Conservation (phyloP, 2,329 filamentous ascomycete genomes). For the Cordyceps cateniannulata region DNA sequence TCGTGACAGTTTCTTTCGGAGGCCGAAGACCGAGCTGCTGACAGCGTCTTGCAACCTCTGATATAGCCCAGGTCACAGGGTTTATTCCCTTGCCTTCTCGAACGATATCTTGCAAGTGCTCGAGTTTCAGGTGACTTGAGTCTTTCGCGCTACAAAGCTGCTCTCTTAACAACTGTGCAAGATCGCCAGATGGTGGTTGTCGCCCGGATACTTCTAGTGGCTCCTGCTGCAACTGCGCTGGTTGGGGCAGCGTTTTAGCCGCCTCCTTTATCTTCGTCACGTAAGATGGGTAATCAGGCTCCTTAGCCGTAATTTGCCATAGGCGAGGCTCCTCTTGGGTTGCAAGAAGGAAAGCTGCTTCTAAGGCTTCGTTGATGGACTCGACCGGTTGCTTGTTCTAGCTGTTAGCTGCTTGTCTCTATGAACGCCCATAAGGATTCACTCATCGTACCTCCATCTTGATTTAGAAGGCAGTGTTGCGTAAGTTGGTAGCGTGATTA, state of each 20-base stretch:
- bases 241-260: not conserved
- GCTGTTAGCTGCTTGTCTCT: not conserved
- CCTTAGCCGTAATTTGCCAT: not conserved
- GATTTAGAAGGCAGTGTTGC: not conserved
- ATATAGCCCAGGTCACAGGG: not conserved
- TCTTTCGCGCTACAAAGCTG: not conserved
- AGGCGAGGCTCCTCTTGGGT: not conserved
- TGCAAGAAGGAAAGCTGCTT: not conserved
- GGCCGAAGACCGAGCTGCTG: not conserved
- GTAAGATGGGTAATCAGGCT: not conserved
- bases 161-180: not conserved
- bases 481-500: not conserved
- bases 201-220: not conserved
- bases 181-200: not conserved
- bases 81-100: not conserved
- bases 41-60: not conserved
- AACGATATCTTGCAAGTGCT: not conserved
- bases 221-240: not conserved
- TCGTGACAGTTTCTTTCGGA: not conserved
- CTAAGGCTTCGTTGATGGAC: not conserved
- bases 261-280: not conserved
- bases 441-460: not conserved
- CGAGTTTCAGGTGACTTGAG: not conserved
- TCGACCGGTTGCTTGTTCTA: not conserved
- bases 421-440: not conserved